phyloP scores from a whole-genome alignment of 2,329 filamentous ascomycete species.

The Tolypocladium tundrense region DNA sequence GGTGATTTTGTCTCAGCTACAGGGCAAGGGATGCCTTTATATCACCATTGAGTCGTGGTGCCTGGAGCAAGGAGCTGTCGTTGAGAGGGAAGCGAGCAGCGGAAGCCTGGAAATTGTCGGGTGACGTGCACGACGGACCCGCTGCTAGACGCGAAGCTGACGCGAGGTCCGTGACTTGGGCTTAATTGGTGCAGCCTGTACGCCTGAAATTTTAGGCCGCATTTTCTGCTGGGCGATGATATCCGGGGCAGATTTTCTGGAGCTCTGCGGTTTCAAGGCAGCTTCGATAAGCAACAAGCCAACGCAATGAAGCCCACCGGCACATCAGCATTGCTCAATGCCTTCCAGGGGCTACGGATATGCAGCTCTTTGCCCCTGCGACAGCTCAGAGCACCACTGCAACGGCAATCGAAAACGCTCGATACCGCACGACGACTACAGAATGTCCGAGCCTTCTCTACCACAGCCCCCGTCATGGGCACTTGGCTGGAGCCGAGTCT shows the following conservation, averaged over 20 bases:
- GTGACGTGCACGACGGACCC: slow-evolving; percentile 22
- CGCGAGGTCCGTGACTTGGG: slow-evolving; percentile 30
- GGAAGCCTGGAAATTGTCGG: slow-evolving; percentile 17
- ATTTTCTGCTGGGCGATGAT: slow-evolving; percentile 2
- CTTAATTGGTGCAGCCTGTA: slow-evolving; percentile 16
- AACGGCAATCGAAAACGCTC: slow-evolving; percentile 17
- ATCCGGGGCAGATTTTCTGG: slow-evolving; percentile 22
- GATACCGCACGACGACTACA: slow-evolving; percentile 25
- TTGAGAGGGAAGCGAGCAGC: slow-evolving; percentile 7
- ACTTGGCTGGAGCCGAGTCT: slow-evolving; percentile 77
- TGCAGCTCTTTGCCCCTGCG: slow-evolving; percentile 27
- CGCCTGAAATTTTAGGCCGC: slow-evolving; percentile 15
- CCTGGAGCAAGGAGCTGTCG: slow-evolving; percentile 5
- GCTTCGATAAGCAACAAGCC: slow-evolving; percentile 9
- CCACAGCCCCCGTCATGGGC: slow-evolving; percentile 46
- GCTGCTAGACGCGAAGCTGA: slow-evolving; percentile 30
- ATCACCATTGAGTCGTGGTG: slow-evolving; percentile 12
- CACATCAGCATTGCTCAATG: slow-evolving; percentile 35
- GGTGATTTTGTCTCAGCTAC: neutral
- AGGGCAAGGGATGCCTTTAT: slow-evolving; percentile 8
- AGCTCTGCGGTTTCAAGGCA: slow-evolving; percentile 13
- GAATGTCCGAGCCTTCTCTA: slow-evolving; percentile 60
- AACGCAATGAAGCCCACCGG: slow-evolving; percentile 35
- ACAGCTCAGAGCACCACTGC: slow-evolving; percentile 22
- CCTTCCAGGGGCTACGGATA: slow-evolving; percentile 40